Evolutionary conservation across 352 stramenopile genomes (phyloP).

Genomic region (Elongisporangium prolatum): DNA sequence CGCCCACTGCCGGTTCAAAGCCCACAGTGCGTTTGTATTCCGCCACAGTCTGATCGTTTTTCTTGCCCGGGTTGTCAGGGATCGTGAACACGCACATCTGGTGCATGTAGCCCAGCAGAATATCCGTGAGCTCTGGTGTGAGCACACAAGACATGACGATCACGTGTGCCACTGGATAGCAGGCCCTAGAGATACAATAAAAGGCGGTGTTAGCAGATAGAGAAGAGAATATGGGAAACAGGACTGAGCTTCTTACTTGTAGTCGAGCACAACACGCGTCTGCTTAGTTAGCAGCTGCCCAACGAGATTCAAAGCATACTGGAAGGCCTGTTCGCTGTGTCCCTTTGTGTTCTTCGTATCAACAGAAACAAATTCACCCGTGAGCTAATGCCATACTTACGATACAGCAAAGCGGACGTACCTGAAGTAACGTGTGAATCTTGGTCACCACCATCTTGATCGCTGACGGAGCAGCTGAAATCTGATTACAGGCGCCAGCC

Average conservation of each 20-base stretch:
- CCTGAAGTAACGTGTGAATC: slow-evolving; percentile 57
- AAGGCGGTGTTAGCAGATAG: too few species aligned
- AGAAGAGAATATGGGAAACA: too few species aligned
- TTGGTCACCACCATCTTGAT: slow-evolving; percentile 67
- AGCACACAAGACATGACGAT: slow-evolving; percentile 75
- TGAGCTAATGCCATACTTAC: too few species aligned
- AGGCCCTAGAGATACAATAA: slow-evolving; percentile 32
- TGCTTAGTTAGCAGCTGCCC: slow-evolving; percentile 69
- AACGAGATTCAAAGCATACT: slow-evolving; percentile 68
- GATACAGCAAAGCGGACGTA: slow-evolving; percentile 8
- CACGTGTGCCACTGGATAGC: slow-evolving; percentile 66
- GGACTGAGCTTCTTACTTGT: too few species aligned
- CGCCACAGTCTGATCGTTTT: slow-evolving; percentile 35
- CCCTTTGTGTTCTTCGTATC: slow-evolving; percentile 38
- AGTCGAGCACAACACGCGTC: slow-evolving; percentile 57
- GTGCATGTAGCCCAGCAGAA: slow-evolving; percentile 70
- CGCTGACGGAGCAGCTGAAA: slow-evolving; percentile 57
- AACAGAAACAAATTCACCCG: background rate
- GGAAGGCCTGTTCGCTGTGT: slow-evolving; percentile 56
- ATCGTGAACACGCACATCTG: slow-evolving; percentile 76
- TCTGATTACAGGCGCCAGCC: slow-evolving; percentile 80
- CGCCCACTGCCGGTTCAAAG: slow-evolving; percentile 59
- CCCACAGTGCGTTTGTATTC: slow-evolving; percentile 67
- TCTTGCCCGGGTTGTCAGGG: slow-evolving; percentile 51
- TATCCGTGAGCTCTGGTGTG: slow-evolving; percentile 64